Evolutionary conservation across 192 early-diverging fungal genomes (phyloP), one percentile per base, ranked within the genome.

Genomic region (Podila verticillata): DNA sequence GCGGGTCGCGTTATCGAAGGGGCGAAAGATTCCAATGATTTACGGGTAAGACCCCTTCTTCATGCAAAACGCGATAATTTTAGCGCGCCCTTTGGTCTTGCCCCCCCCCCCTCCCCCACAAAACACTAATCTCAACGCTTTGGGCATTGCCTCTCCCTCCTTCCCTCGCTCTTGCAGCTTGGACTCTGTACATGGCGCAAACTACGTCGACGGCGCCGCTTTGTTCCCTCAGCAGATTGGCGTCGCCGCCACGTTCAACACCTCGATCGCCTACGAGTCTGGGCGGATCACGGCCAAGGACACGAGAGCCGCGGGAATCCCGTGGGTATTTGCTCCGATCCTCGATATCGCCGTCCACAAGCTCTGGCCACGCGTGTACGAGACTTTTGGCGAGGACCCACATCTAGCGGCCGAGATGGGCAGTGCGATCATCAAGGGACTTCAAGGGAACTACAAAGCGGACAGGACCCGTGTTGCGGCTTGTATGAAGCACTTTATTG

Each of bases 401-500:
- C 75, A 84, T 70, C 72, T 92, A 31, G 75, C 81, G 5, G 82
- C 86, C 0, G 60, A 72, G 60, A 89, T 92, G 89, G 85, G 85
- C 4, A 51, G 56, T 26, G 86, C 88, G 13, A 73, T 87, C 1
- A 81, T 89, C 17, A 77, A 75, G 59, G 91, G 91, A 7, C 83
- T 89, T n/a, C 91, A 92, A 66, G 91, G 91, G 26, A 83, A 92
- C 72, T 92, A 92, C 75, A 90, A 89, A 59, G 73, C 68, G 9
- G 89, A 92, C 32, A 83, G 91, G 6, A 84, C 81, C 19, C 88
- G 88, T 3, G 86, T 92, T 0, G 91, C 89, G 1, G 89, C 87
- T 2, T 89, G 89, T 51, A 83, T 90, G 78, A 92, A 92, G 80
- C 90, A 91, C 62, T 91, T 91, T 79, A 87, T 91, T 48, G 90